Evolutionary conservation across 2,329 filamentous ascomycete genomes (phyloP), one percentile per base, ranked within the genome.

Genomic region (Fusarium dimerum): DNA sequence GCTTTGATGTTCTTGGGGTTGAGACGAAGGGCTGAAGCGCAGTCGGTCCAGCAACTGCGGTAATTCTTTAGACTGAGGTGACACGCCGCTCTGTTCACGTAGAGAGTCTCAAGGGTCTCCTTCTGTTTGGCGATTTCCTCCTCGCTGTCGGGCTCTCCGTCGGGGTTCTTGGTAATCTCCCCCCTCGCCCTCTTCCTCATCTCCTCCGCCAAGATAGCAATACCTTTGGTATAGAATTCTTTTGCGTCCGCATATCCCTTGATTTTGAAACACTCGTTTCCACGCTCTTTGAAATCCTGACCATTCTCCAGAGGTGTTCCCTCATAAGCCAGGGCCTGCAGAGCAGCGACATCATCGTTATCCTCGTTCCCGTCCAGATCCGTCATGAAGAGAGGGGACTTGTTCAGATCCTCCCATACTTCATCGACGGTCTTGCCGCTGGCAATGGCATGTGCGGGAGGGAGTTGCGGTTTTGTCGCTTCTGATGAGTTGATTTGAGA

Each of bases 331-430:
- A 99, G 78, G 1, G 94, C 93, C 68, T 90, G 88, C 54, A 99
- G 80, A 1, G 94, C 95, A 64, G 95, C 92, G 1, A 96, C 78
- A 61, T 89, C 86, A 56, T 88, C 79, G 67, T 96, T 96, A 60
- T 95, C 89, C 63, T 88, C 78, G 66, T 96, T 96, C 59, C 93
- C 89, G 64, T 90, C 90, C 34, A 97, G 80, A 61, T 90, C 87
- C 30, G 92, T 97, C 94, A 99, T 99, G 79, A 99, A 99, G 38
- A 99, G 81, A 7, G 94, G 94, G 32, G 78, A 82, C 68, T 78
- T 78, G 69, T 83, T 83, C 40, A 85, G 72, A 45, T 85, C 82
- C 10, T 77, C 78, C 51, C 80, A 69, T 34, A 84, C 77, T 62
- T 85, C 81, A 38, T 82, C 80, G 3, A 79, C 72, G 5, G 80